These are phyloP conservation scores for Penicillium sp. DNA, from an alignment of 2,329 filamentous ascomycete species.

Conservation along the genomic window DNA sequence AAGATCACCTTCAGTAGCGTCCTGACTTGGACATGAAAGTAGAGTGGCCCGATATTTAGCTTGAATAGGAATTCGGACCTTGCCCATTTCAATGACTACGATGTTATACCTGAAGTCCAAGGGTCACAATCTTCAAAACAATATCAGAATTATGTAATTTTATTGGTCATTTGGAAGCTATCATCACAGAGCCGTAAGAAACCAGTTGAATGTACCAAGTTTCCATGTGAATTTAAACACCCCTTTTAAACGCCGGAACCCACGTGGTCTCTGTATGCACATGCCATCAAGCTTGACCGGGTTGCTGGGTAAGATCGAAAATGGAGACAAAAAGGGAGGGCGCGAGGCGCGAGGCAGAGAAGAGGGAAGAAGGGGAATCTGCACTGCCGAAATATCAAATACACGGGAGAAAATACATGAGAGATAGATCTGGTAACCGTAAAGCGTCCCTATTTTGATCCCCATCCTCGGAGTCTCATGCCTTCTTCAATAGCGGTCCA, in stretches of 20 bases:
- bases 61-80: background rate
- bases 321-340: background rate
- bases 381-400: background rate
- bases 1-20: background rate
- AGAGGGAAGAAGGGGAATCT: background rate
- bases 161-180: background rate
- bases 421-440: background rate
- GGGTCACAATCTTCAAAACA: background rate
- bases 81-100: background rate
- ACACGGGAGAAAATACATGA: background rate
- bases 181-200: background rate
- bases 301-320: background rate
- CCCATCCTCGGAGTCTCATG: constrained; percentile 85
- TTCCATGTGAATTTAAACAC: background rate
- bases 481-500: constrained; percentile 87
- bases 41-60: background rate
- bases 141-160: background rate
- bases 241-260: constrained; percentile 1
- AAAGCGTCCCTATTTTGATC: constrained; percentile 32
- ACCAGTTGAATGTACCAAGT: background rate
- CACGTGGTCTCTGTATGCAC: background rate
- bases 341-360: background rate
- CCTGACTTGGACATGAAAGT: background rate
- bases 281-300: background rate
- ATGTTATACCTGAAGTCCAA: background rate